phyloP scores from a whole-genome alignment of 257 asterid species.

The Marsdenia floribunda region DNA sequence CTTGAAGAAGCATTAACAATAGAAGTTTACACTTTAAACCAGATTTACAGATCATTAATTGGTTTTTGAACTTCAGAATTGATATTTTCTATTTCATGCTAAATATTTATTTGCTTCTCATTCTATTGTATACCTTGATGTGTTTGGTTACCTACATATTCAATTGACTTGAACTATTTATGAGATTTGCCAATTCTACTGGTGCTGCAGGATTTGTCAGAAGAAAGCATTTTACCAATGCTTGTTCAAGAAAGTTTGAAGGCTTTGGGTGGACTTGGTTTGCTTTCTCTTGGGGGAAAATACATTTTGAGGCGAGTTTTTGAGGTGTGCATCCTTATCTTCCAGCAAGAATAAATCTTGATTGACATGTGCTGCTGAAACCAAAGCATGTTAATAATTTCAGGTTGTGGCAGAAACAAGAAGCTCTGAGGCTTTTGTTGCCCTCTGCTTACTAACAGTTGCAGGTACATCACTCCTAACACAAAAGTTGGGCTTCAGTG shows the following conservation, averaged over 20 bases:
- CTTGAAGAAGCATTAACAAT: no score
- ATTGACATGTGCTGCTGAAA: conserved; percentile 10
- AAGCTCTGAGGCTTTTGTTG: conserved; percentile 98
- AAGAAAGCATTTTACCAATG: conserved; percentile 87
- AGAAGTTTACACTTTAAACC: no score
- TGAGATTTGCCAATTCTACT: conserved; percentile 10
- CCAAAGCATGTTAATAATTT: conserved; percentile 27
- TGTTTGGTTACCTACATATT: not conserved
- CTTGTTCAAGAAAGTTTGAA: conserved; percentile 87
- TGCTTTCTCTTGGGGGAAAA: conserved; percentile 95
- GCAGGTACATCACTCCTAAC: conserved; percentile 96
- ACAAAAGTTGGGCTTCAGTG: conserved; percentile 94
- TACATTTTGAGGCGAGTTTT: conserved; percentile 78
- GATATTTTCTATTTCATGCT: not conserved
- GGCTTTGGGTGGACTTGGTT: conserved; percentile 85
- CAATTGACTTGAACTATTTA: not conserved
- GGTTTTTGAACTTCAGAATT: not conserved
- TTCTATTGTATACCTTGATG: not conserved
- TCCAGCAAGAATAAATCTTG: conserved; percentile 15
- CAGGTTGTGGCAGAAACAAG: conserved; percentile 97
- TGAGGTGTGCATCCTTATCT: conserved; percentile 54
- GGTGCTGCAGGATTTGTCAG: conserved; percentile 58
- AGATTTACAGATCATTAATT: not conserved
- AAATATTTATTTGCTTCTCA: not conserved
- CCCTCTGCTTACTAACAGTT: conserved; percentile 93